These are phyloP conservation scores for Nakaseomyces sp. DNA, from an alignment of 1,139 yeast species.

Conservation along the genomic window DNA sequence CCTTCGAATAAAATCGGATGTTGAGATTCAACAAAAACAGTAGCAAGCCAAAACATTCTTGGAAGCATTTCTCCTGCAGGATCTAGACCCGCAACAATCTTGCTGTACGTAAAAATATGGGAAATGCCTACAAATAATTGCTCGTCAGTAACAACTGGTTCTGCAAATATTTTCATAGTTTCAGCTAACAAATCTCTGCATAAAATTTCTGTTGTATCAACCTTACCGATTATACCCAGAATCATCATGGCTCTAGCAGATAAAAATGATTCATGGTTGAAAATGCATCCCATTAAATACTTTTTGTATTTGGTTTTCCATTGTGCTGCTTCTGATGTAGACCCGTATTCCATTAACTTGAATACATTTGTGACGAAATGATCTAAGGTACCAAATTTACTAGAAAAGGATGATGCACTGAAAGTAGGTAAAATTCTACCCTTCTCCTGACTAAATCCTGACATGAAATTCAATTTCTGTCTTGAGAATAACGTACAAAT, in stretches of 20 bases:
- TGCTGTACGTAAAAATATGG: slow-evolving; percentile 43
- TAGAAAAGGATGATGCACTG: slow-evolving; percentile 40
- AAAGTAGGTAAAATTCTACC: slow-evolving; percentile 32
- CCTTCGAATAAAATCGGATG: slow-evolving; percentile 47
- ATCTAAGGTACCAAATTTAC: slow-evolving; percentile 51
- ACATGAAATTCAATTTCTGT: slow-evolving; percentile 64
- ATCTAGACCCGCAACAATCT: slow-evolving; percentile 55
- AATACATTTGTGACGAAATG: slow-evolving; percentile 56
- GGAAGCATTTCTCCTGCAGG: slow-evolving; percentile 46
- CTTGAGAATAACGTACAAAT: slow-evolving; percentile 56
- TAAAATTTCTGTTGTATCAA: slow-evolving; percentile 54
- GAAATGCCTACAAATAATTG: slow-evolving; percentile 30
- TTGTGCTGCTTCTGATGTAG: slow-evolving; percentile 40
- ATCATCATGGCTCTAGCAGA: slow-evolving; percentile 68
- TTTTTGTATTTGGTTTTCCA: slow-evolving; percentile 71
- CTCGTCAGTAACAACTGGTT: slow-evolving; percentile 30
- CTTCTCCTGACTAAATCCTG: slow-evolving; percentile 64
- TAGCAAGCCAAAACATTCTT: slow-evolving; percentile 57
- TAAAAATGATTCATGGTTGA: slow-evolving; percentile 50
- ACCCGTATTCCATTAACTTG: slow-evolving; percentile 47
- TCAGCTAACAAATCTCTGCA: slow-evolving; percentile 33
- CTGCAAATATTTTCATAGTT: slow-evolving; percentile 35
- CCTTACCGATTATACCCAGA: slow-evolving; percentile 58
- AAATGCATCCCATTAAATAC: slow-evolving; percentile 56
- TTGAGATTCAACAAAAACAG: slow-evolving; percentile 34